Percentiles rank a stretch among this genome's conserved stretches.
Evolutionary conservation across 2,329 filamentous ascomycete genomes (phyloP).

Genomic region (Ilyonectria mors-panacis): DNA sequence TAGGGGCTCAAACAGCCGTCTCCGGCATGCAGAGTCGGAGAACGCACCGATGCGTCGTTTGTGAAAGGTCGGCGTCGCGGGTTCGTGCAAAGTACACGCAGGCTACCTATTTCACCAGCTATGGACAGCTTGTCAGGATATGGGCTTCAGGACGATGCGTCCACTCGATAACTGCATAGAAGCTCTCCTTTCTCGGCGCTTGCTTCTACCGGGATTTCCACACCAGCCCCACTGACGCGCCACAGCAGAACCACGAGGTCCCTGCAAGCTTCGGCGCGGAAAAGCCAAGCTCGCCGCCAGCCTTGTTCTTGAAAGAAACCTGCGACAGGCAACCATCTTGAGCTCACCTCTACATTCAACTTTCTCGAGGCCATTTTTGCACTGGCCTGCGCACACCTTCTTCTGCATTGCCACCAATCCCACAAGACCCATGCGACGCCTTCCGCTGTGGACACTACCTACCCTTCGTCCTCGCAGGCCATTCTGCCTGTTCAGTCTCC

Average conservation of each 20-base stretch:
- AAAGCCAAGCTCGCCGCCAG: conserved; percentile 5
- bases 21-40: conserved; percentile 20
- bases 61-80: background rate
- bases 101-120: conserved; percentile 22
- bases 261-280: conserved; percentile 10
- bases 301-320: conserved; percentile 8
- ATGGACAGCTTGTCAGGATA: conserved; percentile 47
- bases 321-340: background rate
- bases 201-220: conserved; percentile 16
- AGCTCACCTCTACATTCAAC: background rate
- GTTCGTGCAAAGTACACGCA: conserved; percentile 13
- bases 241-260: conserved; percentile 9
- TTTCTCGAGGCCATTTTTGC: background rate
- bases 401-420: background rate
- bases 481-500: conserved; percentile 19
- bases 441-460: background rate
- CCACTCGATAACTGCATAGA: conserved; percentile 43
- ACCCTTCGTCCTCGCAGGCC: conserved; percentile 4
- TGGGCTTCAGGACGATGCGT: conserved; percentile 1
- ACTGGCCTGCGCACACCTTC: background rate
- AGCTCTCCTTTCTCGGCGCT: conserved; percentile 17
- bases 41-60: background rate
- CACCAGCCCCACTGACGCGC: conserved; percentile 12
- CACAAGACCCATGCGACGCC: conserved; percentile 26
- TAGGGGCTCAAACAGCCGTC: conserved; percentile 35